Evolutionary conservation across 1,139 yeast species (phyloP).

Genomic region (Nakaseomyces sp.): DNA sequence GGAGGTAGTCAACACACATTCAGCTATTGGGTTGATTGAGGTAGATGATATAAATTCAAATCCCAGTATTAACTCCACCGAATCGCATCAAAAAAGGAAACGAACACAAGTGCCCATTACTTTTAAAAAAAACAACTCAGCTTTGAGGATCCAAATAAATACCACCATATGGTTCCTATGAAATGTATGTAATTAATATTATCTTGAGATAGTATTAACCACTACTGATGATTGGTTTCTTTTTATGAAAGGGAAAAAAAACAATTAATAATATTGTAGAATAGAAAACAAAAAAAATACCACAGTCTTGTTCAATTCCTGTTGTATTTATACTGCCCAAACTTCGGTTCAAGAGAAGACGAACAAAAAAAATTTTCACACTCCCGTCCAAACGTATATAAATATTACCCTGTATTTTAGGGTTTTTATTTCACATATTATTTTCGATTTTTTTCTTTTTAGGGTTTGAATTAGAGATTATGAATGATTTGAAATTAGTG

Average conservation of each 20-base stretch:
- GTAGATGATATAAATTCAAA: slow-evolving; percentile 15
- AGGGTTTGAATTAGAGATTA: too few species aligned
- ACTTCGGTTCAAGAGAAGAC: too few species aligned
- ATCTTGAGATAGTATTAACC: slow-evolving; percentile 36
- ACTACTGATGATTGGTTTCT: slow-evolving; percentile 33
- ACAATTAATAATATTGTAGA: not conserved
- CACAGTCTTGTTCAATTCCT: not conserved
- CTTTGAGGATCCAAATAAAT: slow-evolving; percentile 21
- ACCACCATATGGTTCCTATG: slow-evolving; percentile 46
- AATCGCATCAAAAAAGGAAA: not conserved
- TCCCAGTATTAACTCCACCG: slow-evolving; percentile 31
- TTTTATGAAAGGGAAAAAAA: slow-evolving; percentile 13
- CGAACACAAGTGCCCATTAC: not conserved
- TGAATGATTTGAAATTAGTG: too few species aligned
- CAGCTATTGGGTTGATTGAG: slow-evolving; percentile 33
- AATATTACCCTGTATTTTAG: not conserved
- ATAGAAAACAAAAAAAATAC: not conserved
- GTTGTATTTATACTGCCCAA: slow-evolving; percentile 6
- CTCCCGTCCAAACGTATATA: not conserved
- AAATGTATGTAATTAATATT: slow-evolving; percentile 34
- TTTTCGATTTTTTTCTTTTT: too few species aligned
- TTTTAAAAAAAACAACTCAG: slow-evolving; percentile 1
- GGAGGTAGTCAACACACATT: slow-evolving; percentile 31
- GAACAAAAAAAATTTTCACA: not conserved
- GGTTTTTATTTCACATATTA: too few species aligned